phyloP scores from a whole-genome alignment of 495 filamentous ascomycete species.

The Ascobolus immersus region DNA sequence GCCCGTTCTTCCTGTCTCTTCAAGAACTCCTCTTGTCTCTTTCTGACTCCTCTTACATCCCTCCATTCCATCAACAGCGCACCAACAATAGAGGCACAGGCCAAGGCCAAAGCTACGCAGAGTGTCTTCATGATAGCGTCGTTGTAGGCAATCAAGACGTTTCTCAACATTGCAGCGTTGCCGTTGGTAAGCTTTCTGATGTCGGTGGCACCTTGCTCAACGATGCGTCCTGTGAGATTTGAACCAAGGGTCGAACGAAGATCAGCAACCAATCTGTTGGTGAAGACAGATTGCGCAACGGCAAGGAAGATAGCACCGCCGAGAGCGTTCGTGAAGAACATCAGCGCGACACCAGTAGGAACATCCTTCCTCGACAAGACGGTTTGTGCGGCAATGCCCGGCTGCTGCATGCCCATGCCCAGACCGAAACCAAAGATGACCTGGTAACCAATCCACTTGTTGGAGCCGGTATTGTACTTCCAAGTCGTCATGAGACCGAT shows the following conservation, averaged over 20 bases:
- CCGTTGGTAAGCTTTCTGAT: constrained; percentile 25
- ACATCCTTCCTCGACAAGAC: constrained; percentile 36
- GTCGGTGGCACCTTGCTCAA: constrained; percentile 42
- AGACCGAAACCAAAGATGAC: constrained; percentile 41
- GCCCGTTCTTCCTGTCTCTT: no score
- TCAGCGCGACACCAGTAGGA: constrained; percentile 36
- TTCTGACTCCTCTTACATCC: no score
- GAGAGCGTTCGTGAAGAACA: constrained; percentile 45
- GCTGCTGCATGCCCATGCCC: constrained; percentile 41
- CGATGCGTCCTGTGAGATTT: constrained; percentile 23
- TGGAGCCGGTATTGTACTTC: constrained; percentile 23
- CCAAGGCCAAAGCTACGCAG: constrained; percentile 40
- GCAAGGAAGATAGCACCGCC: constrained; percentile 50
- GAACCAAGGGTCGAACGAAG: no score
- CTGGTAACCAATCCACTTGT: constrained; percentile 51
- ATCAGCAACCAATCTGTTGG: constrained; percentile 37
- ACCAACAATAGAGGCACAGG: constrained; percentile 11
- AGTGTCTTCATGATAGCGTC: constrained; percentile 39
- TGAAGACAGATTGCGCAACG: constrained; percentile 54
- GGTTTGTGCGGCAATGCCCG: constrained; percentile 42
- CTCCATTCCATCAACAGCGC: constrained; percentile 10
- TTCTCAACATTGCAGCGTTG: constrained; percentile 20
- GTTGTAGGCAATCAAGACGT: constrained; percentile 45
- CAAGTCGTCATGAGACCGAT: constrained; percentile 45
- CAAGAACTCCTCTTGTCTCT: no score